phyloP scores from a whole-genome alignment of 345 rosid species.

The Raphanus raphanistrum region DNA sequence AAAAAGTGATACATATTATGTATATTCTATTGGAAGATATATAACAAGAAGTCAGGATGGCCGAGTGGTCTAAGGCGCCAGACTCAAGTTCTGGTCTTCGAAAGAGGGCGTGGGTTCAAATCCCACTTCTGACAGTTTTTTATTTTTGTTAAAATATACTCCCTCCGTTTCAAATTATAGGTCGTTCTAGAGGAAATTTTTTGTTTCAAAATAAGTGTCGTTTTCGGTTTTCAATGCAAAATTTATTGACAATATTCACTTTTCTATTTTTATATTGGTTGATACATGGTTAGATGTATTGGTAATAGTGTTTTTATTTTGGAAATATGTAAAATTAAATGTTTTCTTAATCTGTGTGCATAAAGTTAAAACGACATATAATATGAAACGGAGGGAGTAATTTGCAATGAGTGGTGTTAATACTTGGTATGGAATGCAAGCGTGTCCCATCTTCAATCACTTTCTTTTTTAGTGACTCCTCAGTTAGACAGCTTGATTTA shows the following conservation, averaged over 20 bases:
- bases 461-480: not conserved
- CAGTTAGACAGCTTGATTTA: not conserved
- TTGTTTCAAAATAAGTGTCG: too few relatives aligned
- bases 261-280: too few relatives aligned
- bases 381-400: too few relatives aligned
- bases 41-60: slow-evolving; percentile 54
- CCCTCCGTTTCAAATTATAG: too few relatives aligned
- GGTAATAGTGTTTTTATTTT: too few relatives aligned
- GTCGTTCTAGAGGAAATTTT: too few relatives aligned
- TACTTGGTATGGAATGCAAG: not conserved
- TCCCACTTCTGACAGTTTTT: slow-evolving; percentile 39
- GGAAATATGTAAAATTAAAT: too few relatives aligned
- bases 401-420: not conserved
- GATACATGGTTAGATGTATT: too few relatives aligned
- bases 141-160: not conserved
- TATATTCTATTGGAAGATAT: not conserved
- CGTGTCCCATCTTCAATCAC: not conserved
- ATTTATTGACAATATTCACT: too few relatives aligned
- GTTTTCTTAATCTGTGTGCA: too few relatives aligned
- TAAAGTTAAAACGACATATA: too few relatives aligned
- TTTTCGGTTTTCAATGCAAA: too few relatives aligned
- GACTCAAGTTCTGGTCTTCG: slow-evolving; percentile 80
- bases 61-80: slow-evolving; percentile 94
- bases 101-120: slow-evolving; percentile 45
- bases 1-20: not conserved